Base-by-base conservation (phyloP, 768 basidiomycete genomes). In the Kwoniella sp. region DNA sequence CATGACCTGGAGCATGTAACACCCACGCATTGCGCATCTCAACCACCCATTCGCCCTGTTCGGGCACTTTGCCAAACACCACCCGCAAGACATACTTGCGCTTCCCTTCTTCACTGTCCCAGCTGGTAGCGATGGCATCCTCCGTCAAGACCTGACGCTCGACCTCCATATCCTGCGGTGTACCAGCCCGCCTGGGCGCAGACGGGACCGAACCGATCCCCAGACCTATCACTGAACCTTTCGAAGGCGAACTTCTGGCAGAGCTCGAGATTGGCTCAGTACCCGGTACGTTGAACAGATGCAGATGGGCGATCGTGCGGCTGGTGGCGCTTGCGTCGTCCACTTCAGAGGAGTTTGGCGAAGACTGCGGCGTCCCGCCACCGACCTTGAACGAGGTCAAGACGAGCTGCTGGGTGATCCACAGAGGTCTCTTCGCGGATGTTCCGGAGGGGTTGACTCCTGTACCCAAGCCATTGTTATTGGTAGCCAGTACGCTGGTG, bases 11-110 rank as follows among this genome's bases (percentile, higher is more conserved):
- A 46, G n/a, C n/a, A 15, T 6, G 27, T 9, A 22, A 28, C 19
- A 52, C 59, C 45, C 50, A 60, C 59, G 39, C 40, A 41, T 49
- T 56, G 20, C 44, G 22, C 59, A 60, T 56, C 20, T 60, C 59
- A 14, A 56, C 50, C 9, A 60, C 26, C 59, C 59, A 60, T 28
- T 60, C 59, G 3, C 15, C 43, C 15, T 50, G 52, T 17, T 46
- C 46, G 10, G 28, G 22, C 23, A 49, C 47, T 5, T 42, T 29
- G 3, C 50, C 54, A 46, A 57, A 52, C 5, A 49, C 32, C 3
- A 57, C 37, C 3, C 50, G 25, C 56, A 57, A 40, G 17, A 57
- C 56, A 38, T 33, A 46, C 34, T 51, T 51, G 11, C 56, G 39
- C 17, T 43, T 38, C 23, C 39, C 38, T 15, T 52, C 56, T 15